Evolutionary conservation across 805 yeast genomes (phyloP).

Genomic region (Hanseniaspora lindneri): DNA sequence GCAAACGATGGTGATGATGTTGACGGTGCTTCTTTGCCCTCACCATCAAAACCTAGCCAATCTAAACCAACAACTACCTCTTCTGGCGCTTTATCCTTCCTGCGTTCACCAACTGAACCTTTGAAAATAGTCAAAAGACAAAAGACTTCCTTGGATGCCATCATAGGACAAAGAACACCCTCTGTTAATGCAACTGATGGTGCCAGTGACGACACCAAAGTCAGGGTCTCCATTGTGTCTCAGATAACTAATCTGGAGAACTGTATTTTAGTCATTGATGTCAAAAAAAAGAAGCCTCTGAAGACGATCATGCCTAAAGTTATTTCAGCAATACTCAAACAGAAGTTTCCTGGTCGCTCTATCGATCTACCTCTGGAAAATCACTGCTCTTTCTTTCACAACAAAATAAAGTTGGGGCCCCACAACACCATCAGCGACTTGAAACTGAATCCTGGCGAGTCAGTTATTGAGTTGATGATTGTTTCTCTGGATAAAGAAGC

Average conservation of each 20-base stretch:
- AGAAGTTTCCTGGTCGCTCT: too few relatives aligned
- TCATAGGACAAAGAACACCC: not conserved
- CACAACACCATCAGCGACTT: constrained; percentile 5
- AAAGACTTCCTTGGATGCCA: not conserved
- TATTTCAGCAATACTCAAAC: not conserved
- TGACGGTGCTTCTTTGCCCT: not conserved
- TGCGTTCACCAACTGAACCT: not conserved
- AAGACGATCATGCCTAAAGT: constrained; percentile 6
- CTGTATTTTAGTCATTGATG: constrained; percentile 3
- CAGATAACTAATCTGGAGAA: constrained; percentile 2
- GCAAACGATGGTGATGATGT: constrained; percentile 9
- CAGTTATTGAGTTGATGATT: not conserved
- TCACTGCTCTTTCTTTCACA: constrained; percentile 2
- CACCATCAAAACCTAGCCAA: not conserved
- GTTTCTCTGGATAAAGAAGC: constrained; percentile 3
- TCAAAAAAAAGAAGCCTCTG: constrained; percentile 3
- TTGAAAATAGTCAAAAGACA: not conserved
- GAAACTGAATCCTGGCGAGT: not conserved
- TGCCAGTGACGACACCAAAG: too few relatives aligned
- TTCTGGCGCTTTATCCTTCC: not conserved
- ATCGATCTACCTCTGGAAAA: not conserved
- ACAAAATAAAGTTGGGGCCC: not conserved
- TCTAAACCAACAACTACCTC: not conserved
- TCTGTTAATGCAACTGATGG: too few relatives aligned
- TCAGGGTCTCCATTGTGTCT: constrained; percentile 2